Evolutionary conservation across 2,329 filamentous ascomycete genomes (phyloP).

Genomic region (Pestalotiopsis sp.): DNA sequence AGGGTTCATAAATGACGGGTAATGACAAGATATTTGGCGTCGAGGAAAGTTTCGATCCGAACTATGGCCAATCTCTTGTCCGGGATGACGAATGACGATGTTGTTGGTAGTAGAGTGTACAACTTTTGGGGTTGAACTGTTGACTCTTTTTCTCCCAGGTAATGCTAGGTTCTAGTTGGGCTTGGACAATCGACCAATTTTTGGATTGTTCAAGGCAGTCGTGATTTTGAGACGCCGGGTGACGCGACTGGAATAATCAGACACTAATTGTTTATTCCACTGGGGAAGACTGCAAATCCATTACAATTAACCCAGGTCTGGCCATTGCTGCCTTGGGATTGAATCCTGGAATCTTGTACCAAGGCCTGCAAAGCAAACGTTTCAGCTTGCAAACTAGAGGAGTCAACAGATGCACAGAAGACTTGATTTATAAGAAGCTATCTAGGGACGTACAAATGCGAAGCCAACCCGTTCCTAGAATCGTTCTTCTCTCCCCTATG

Average conservation of each 20-base stretch:
- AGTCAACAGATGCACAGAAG: too few relatives aligned
- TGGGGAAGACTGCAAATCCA: neutral
- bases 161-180: neutral
- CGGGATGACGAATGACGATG: neutral
- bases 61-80: neutral
- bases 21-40: too few relatives aligned
- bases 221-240: neutral
- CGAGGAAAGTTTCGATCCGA: too few relatives aligned
- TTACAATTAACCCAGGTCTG: neutral
- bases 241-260: slow-evolving; percentile 4
- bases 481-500: too few relatives aligned
- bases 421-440: too few relatives aligned
- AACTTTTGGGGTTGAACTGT: neutral
- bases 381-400: too few relatives aligned
- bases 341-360: neutral
- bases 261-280: neutral
- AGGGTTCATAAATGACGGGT: neutral
- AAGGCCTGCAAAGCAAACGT: too few relatives aligned
- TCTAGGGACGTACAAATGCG: too few relatives aligned
- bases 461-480: too few relatives aligned
- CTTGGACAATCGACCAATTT: neutral
- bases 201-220: slow-evolving; percentile 6
- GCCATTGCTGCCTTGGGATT: neutral
- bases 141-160: neutral
- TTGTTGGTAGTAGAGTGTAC: neutral